Conservation (phyloP, 306 rosid species). For the Cucumis melo region DNA sequence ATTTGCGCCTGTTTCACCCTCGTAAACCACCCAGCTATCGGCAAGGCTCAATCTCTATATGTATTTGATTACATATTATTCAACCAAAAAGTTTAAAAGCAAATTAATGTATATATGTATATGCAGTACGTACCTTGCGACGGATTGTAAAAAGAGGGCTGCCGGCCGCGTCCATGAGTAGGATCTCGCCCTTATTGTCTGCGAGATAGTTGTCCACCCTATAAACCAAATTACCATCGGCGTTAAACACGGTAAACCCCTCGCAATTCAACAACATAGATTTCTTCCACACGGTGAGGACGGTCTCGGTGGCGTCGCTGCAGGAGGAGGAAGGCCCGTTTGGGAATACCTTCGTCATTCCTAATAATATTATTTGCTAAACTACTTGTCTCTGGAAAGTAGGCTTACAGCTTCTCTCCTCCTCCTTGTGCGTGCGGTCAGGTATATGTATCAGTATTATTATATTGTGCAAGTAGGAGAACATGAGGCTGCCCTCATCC, state of each 20-base stretch:
- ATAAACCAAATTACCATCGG: conserved; percentile 38
- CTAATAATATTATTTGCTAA: not conserved
- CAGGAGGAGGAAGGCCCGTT: conserved; percentile 11
- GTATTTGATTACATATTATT: not conserved
- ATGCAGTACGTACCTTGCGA: conserved; percentile 25
- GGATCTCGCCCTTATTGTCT: conserved; percentile 30
- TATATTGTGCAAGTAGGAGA: too few relatives aligned
- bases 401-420: not conserved
- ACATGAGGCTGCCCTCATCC: not conserved
- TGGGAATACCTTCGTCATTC: conserved; percentile 61
- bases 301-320: not conserved
- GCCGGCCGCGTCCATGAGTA: conserved; percentile 75
- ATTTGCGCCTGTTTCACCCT: conserved; percentile 35
- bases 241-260: conserved; percentile 68
- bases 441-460: not conserved
- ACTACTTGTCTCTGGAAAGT: not conserved
- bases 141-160: conserved; percentile 61
- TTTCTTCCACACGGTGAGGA: conserved; percentile 71
- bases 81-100: not conserved
- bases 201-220: conserved; percentile 60
- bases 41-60: conserved; percentile 43
- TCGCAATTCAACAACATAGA: conserved; percentile 49
- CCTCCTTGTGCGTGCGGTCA: not conserved
- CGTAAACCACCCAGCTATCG: conserved; percentile 55
- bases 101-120: too few relatives aligned